A percentile compares a stretch with the other conserved stretches of the same genome.
These are phyloP conservation scores for Ocimum tenuiflorum DNA, from an alignment of 257 asterid genomes.

Conservation along the genomic window DNA sequence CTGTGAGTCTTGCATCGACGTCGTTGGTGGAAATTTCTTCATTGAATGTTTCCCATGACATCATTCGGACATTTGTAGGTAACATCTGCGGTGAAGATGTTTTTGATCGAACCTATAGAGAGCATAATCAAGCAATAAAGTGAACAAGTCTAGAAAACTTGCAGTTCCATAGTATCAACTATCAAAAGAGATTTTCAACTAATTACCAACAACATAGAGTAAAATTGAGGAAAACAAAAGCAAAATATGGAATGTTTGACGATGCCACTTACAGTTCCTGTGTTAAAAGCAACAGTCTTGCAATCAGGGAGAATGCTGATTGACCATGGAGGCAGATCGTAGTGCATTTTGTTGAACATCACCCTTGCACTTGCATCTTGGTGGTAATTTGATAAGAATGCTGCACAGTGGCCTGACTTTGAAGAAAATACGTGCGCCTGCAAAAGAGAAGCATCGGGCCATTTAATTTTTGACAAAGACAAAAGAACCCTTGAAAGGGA, in stretches of 20 bases:
- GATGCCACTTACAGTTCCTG: slow-evolving; percentile 61
- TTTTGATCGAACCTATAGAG: slow-evolving; percentile 47
- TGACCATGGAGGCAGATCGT: slow-evolving; percentile 92
- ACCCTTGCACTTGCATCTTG: slow-evolving; percentile 46
- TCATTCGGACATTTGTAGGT: slow-evolving; percentile 36
- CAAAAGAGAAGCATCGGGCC: slow-evolving; percentile 2
- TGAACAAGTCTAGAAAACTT: neutral
- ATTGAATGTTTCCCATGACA: slow-evolving; percentile 65
- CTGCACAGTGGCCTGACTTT: slow-evolving; percentile 72
- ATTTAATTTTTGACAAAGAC: too few relatives aligned
- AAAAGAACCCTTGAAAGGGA: neutral
- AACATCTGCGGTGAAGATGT: slow-evolving; percentile 51
- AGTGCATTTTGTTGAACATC: slow-evolving; percentile 53
- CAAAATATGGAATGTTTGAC: neutral
- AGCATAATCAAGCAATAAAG: neutral
- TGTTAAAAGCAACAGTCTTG: slow-evolving; percentile 55
- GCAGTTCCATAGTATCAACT: too few relatives aligned
- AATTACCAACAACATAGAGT: too few relatives aligned
- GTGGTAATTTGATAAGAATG: slow-evolving; percentile 79
- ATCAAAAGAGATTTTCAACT: too few relatives aligned
- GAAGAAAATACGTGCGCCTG: slow-evolving; percentile 66
- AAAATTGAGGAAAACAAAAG: neutral
- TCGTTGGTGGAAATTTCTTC: slow-evolving; percentile 53
- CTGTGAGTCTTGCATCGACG: slow-evolving; percentile 53
- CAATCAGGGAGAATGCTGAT: slow-evolving; percentile 92